Evolutionary conservation across 257 asterid genomes (phyloP).

Genomic region (Solanum rostratum): DNA sequence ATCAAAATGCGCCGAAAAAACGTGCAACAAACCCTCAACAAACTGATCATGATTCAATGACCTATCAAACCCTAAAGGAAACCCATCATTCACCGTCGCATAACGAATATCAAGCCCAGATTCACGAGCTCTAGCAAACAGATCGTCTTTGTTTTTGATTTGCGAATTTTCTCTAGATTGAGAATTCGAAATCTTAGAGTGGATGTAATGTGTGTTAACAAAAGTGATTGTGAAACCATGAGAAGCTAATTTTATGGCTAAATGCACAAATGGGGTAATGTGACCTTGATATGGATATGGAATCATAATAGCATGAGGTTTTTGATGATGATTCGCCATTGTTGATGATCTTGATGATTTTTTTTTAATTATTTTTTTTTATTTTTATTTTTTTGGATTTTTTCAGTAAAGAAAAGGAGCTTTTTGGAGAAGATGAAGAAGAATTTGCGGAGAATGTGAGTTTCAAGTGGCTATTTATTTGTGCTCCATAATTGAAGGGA

Average conservation of each 20-base stretch:
- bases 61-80: conserved; percentile 52
- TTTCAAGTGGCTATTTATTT: background rate
- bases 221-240: conserved; percentile 64
- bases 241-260: conserved; percentile 61
- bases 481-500: conserved; percentile 5
- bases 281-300: conserved; percentile 83
- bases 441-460: background rate
- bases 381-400: background rate
- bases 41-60: conserved; percentile 48
- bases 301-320: conserved; percentile 60
- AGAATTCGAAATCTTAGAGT: conserved; percentile 50
- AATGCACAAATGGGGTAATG: conserved; percentile 56
- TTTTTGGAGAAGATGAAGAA: background rate
- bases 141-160: conserved; percentile 12
- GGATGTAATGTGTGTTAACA: conserved; percentile 61
- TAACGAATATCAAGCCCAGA: conserved; percentile 65
- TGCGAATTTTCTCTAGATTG: conserved; percentile 6
- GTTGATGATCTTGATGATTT: background rate
- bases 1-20: conserved; percentile 44
- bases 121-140: conserved; percentile 43
- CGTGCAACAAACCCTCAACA: conserved; percentile 50
- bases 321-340: conserved; percentile 36
- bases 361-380: background rate
- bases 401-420: background rate
- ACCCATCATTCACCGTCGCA: conserved; percentile 57